Evolutionary conservation across 1,139 yeast species (phyloP), one percentile per base, ranked within the genome.

Genomic region (Ashbya aceris): DNA sequence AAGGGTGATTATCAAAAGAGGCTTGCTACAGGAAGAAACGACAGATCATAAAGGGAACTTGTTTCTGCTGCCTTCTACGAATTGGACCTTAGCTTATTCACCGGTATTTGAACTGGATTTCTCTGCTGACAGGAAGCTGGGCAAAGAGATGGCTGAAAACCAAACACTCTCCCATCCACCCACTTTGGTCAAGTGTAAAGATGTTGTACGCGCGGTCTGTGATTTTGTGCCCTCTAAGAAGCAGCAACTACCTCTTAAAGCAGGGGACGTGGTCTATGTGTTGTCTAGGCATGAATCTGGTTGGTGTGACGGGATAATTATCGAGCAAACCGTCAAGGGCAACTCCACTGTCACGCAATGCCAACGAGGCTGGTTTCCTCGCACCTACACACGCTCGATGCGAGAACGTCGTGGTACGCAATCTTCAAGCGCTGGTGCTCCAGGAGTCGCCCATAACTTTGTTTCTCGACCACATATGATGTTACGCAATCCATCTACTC

Each of bases 321-420:
- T 55, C 10, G 46, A 66, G 61, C 50, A 49, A 17, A 41, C 45
- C 8, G 50, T 47, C 3, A 51, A 49, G 26, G 48, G 36, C 11
- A 17, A 17, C 6, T 17, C 23, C 6, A 17, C 23, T 6, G 61
- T 72, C 8, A 20, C 37, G 4, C 27, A 20, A 23, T 34, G 37
- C 14, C 60, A 65, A 11, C 66, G 89, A 53, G 91, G 91, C 47
- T 82, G 91, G 91, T 79, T 82, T 60, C 87, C 89, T n/a, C 70
- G 70, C 42, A 71, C 72, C 41, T 75, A 71, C 58, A 76, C 50
- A 6, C 46, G 49, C 28, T 45, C 56, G 2, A 39, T 47, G 8
- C 45, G 47, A 33, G 56, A 53, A 29, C 29, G 32, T 5, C 35
- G 35, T 12, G 3, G 17, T 13, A n/a, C 35, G 13, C 17, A 14